Evolutionary conservation across 2,329 filamentous ascomycete genomes (phyloP).

Genomic region (Claviceps sorghi): DNA sequence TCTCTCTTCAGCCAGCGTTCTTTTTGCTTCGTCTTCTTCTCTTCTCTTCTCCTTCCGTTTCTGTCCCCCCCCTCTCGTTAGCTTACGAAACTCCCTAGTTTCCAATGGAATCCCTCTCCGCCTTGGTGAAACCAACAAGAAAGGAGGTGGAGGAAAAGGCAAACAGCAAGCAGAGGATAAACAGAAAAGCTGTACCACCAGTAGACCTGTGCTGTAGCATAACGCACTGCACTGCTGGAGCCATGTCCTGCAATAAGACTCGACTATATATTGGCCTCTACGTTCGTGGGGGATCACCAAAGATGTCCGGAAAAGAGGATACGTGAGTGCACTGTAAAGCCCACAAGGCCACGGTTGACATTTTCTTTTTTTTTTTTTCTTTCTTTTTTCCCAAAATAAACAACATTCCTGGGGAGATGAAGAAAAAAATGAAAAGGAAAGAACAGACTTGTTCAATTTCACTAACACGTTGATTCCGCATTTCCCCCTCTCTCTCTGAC

Average conservation of each 20-base stretch:
- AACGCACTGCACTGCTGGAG: neutral
- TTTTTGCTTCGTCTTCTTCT: no score
- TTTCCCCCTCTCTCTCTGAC: no score
- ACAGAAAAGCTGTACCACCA: neutral
- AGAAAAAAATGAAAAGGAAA: neutral
- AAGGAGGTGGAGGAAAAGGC: neutral
- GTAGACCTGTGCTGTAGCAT: neutral
- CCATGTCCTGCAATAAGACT: slow-evolving; percentile 2
- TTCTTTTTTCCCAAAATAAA: neutral
- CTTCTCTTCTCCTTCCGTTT: neutral
- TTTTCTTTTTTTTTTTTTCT: neutral
- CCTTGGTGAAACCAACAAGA: neutral
- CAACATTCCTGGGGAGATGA: neutral
- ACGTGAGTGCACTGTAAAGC: neutral
- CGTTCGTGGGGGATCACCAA: slow-evolving; percentile 4
- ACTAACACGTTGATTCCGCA: neutral
- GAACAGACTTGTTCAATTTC: neutral
- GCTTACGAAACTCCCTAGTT: neutral
- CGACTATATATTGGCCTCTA: slow-evolving; percentile 7
- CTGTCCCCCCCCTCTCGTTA: neutral
- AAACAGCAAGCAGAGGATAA: neutral
- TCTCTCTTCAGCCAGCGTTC: neutral
- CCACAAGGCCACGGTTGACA: no score
- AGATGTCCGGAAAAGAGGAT: slow-evolving; percentile 6
- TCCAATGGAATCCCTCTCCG: neutral